These are phyloP conservation scores for Wickerhamomyces silvicola DNA, from an alignment of 805 yeast species.

Conservation along the genomic window DNA sequence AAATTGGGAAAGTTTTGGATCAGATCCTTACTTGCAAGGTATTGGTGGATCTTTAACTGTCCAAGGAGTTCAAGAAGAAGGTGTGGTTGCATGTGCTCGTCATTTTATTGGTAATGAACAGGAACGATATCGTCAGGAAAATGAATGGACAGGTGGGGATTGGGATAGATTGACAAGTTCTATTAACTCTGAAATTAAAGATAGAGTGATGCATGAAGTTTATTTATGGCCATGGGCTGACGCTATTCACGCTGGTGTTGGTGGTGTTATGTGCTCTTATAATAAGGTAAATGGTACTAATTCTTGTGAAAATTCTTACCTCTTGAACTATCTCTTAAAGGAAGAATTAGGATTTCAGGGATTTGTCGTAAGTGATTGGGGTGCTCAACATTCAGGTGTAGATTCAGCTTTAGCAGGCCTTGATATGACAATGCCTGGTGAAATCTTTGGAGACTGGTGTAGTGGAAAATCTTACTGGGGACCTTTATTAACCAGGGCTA, in stretches of 20 bases:
- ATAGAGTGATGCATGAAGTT: conserved; percentile 54
- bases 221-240: conserved; percentile 66
- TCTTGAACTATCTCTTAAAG: conserved; percentile 48
- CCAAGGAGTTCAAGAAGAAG: conserved; percentile 51
- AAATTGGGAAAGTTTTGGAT: conserved; percentile 58
- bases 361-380: conserved; percentile 62
- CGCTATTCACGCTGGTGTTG: conserved; percentile 52
- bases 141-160: conserved; percentile 41
- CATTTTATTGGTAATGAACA: conserved; percentile 59
- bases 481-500: conserved; percentile 46
- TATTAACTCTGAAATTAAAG: conserved; percentile 50
- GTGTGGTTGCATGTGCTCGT: conserved; percentile 50
- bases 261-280: conserved; percentile 56
- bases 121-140: conserved; percentile 50
- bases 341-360: conserved; percentile 64
- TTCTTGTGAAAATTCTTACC: conserved; percentile 53
- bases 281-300: conserved; percentile 50
- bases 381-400: conserved; percentile 56
- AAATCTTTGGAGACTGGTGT: conserved; percentile 45
- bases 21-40: conserved; percentile 58
- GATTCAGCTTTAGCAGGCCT: conserved; percentile 50
- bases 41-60: conserved; percentile 45
- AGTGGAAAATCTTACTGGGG: conserved; percentile 54
- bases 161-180: conserved; percentile 39
- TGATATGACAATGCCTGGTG: conserved; percentile 65